Percentiles rank a stretch among this genome's conserved stretches.
Evolutionary conservation across 306 rosid genomes (phyloP).

Genomic region (Prunus padus): DNA sequence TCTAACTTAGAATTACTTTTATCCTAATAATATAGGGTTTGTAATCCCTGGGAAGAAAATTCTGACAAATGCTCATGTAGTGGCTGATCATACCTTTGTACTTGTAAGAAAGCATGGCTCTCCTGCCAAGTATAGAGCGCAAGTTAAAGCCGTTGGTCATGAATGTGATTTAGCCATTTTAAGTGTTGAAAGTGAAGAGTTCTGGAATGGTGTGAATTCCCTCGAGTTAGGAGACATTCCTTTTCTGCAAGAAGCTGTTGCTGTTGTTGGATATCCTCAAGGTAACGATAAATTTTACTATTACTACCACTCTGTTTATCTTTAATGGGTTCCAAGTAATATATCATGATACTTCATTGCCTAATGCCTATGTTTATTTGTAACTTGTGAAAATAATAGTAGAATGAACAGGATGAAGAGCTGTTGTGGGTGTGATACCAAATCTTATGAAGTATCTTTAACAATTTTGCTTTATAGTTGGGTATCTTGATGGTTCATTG

Average conservation of each 20-base stretch:
- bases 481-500: neutral
- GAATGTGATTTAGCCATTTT: slow-evolving; percentile 90
- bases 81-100: slow-evolving; percentile 85
- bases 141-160: slow-evolving; percentile 82
- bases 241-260: slow-evolving; percentile 81
- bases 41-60: slow-evolving; percentile 66
- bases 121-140: slow-evolving; percentile 77
- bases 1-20: slow-evolving; percentile 3
- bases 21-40: slow-evolving; percentile 50
- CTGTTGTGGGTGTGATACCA: slow-evolving; percentile 5
- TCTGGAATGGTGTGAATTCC: slow-evolving; percentile 72
- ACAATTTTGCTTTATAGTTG: neutral
- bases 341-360: neutral
- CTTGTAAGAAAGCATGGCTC: slow-evolving; percentile 95
- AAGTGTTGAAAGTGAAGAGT: slow-evolving; percentile 54
- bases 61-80: slow-evolving; percentile 92
- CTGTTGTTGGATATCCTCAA: slow-evolving; percentile 95
- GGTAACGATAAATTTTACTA: slow-evolving; percentile 34
- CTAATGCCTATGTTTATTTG: neutral
- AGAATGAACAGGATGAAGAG: neutral
- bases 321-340: neutral
- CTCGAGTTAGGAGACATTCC: slow-evolving; percentile 82
- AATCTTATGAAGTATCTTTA: neutral
- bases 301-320: neutral
- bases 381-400: neutral